These are phyloP conservation scores for Blastobotrys capitulatus DNA, from an alignment of 1,139 yeast species.

Conservation along the genomic window DNA sequence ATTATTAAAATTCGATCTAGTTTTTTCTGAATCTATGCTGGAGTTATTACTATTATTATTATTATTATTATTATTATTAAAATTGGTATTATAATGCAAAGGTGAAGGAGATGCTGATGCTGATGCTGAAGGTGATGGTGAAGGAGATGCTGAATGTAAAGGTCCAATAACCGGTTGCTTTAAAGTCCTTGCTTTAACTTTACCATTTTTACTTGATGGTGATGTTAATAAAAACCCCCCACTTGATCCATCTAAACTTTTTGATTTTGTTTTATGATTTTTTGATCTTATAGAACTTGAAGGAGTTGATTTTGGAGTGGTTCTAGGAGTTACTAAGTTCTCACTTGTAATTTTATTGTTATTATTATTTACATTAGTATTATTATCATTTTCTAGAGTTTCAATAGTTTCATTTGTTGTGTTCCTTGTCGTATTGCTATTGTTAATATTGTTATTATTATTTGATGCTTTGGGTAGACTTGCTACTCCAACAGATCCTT, in stretches of 20 bases:
- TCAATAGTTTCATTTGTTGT: no score
- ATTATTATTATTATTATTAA: neutral
- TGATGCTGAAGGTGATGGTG: neutral
- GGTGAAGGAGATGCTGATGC: neutral
- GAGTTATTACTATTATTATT: neutral
- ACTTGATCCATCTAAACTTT: neutral
- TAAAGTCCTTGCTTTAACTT: neutral
- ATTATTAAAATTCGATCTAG: no score
- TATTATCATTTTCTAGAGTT: no score
- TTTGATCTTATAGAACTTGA: neutral
- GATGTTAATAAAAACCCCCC: slow-evolving; percentile 1
- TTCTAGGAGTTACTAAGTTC: neutral
- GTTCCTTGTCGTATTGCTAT: no score
- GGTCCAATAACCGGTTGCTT: neutral
- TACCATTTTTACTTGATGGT: neutral
- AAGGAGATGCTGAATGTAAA: neutral
- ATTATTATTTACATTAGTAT: neutral
- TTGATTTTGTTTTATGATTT: neutral
- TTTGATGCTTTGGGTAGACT: neutral
- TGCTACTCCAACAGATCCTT: neutral
- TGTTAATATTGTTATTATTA: neutral
- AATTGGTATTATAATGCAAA: no score
- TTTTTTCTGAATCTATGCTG: no score
- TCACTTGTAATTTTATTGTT: neutral
- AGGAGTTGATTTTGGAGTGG: neutral